phyloP scores from a whole-genome alignment of 2,329 filamentous ascomycete species.

The Trichoderma hamatum region DNA sequence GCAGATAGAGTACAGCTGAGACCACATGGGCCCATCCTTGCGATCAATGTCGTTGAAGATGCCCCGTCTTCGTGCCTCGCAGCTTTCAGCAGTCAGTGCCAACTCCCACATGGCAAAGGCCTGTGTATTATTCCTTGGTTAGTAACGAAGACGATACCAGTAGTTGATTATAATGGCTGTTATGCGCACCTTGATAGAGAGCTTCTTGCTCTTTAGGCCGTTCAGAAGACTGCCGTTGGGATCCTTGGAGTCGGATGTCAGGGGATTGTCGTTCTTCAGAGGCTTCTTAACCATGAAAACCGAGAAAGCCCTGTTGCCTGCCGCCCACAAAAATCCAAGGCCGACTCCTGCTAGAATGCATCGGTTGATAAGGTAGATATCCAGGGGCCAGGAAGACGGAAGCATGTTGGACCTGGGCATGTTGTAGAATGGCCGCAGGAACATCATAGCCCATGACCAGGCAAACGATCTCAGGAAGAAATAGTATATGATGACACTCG shows the following conservation, averaged over 20 bases:
- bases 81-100: conserved; percentile 74
- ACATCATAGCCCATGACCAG: conserved; percentile 71
- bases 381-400: conserved; percentile 60
- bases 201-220: conserved; percentile 81
- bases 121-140: conserved; percentile 48
- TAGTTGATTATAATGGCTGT: neutral
- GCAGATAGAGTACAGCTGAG: conserved; percentile 72
- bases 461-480: conserved; percentile 62
- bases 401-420: conserved; percentile 72
- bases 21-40: conserved; percentile 77
- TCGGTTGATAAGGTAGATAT: conserved; percentile 57
- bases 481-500: conserved; percentile 63
- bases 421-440: conserved; percentile 74
- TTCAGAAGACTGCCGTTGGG: conserved; percentile 87
- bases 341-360: conserved; percentile 66
- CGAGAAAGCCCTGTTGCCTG: conserved; percentile 76
- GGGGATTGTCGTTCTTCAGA: conserved; percentile 78
- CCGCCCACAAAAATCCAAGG: conserved; percentile 73
- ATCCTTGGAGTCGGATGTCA: conserved; percentile 84
- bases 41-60: conserved; percentile 90
- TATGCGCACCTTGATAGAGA: conserved; percentile 68
- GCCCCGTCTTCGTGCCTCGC: conserved; percentile 72
- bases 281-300: conserved; percentile 80
- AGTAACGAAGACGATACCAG: neutral
- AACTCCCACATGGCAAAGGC: conserved; percentile 92